Base-by-base conservation (phyloP, 2,329 filamentous ascomycete genomes). In the Cercospora zeae-maydis region DNA sequence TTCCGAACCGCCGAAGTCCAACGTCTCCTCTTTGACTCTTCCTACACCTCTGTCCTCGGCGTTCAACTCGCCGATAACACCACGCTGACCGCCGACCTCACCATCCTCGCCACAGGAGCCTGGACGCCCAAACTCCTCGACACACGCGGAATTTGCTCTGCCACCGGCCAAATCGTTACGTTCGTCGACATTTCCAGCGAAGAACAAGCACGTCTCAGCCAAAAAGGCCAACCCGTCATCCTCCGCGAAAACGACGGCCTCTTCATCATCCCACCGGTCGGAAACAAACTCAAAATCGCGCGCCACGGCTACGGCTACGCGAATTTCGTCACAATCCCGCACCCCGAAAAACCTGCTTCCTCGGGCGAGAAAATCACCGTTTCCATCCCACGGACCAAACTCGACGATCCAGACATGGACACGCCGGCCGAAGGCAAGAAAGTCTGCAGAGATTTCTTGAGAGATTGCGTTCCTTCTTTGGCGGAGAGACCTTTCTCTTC, bases 61-160 rank as follows among this genome's bases (percentile, higher is more conserved):
- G 89, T 81, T 21, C 80, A 77, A n/a, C 76, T 90, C 10, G 70
- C 72, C 1, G 77, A 84, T 64, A 82, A 81, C 1, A 75, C 75
- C 6, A 78, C 73, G 9, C 67, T 91, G 6, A 78, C 77, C 3
- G 90, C 89, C 1, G 89, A 91, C 63, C 81, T 96, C 7, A 88
- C 90, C 34, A 81, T 97, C 60, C 82, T 96, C 2, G 92, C 93
- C 0, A 87, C 92, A 0, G 93, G 93, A 14, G 92, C 93, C 4
- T 98, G 93, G 93, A 91, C 90, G 1, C 85, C 88, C 2, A 83
- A 84, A 1, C 82, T 97, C 21, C 78, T 97, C 61, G 90, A 96
- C 75, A 80, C 97, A 0, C 82, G 87, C 52, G 91, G 91, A 27
- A 85, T 90, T 49, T 88, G 87, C 39, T 84, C 89, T 66, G 90